Base-by-base conservation (phyloP, 129 eudicot genomes). In the Arctium minus region DNA sequence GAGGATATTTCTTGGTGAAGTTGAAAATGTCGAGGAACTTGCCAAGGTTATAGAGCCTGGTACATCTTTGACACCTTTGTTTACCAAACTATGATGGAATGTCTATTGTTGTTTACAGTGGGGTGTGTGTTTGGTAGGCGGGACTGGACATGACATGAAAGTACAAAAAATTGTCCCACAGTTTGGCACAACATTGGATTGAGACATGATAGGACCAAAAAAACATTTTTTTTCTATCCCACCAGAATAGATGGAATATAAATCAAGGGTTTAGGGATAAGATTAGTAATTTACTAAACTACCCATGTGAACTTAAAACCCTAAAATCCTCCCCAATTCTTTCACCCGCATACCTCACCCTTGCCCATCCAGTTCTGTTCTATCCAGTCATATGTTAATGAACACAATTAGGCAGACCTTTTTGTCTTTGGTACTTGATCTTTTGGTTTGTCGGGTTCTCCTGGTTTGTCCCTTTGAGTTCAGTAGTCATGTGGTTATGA, bases 11-110 rank as follows among this genome's bases (percentile, higher is more conserved):
- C 96, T 96, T 74, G 81, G 72, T 73, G 98, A 93, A 89, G 95
- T 93, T 76, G 97, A 84, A 65, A 86, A 83, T 80, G 97, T 98
- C n/a, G 99, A 96, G 82, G 97, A 90, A 82, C 93, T 93, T 85
- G 92, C 94, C 73, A 90, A 89, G 80, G 81, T 78, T 84, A 78
- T 96, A n/a, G 91, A 88, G 82, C 92, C 92, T 29, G 97, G 99
- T 96, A 89, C n/a, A 79, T 46, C 38, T 80, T 48, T 32, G 60
- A 40, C 29, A 12, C 29, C 80, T 74, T 53, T 32, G n/a, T 18
- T 3, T 38, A 53, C 82, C 31, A 69, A 30, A n/a, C 50, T 0
- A 46, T 22, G 56, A 46, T 46, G 27, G 27, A 22, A 22, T 22
- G 27, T 22, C 27, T 22, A 22, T 22, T 22, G 27, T 22, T 22